phyloP scores from a whole-genome alignment of 345 rosid species.

The Pugionium dolabratum region DNA sequence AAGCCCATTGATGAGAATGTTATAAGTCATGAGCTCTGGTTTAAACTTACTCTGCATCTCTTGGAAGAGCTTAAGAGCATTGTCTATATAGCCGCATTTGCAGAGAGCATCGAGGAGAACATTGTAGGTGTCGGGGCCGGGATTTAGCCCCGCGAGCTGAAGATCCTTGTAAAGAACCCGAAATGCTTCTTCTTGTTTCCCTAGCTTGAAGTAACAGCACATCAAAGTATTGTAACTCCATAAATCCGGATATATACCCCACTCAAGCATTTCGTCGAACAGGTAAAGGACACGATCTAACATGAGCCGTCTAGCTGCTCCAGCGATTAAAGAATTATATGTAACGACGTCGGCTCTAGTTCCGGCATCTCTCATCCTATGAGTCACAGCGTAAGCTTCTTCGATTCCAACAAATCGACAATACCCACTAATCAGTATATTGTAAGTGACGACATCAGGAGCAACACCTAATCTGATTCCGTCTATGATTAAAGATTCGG shows the following conservation, averaged over 20 bases:
- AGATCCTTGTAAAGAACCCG: conserved; percentile 54
- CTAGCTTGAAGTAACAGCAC: conserved; percentile 70
- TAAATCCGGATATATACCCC: conserved; percentile 62
- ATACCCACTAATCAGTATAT: conserved; percentile 62
- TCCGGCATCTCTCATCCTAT: conserved; percentile 70
- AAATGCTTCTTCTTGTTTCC: conserved; percentile 65
- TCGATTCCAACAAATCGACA: conserved; percentile 60
- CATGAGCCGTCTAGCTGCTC: conserved; percentile 51
- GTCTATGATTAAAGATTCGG: conserved; percentile 62
- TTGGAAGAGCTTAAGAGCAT: conserved; percentile 63
- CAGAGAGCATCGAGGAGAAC: conserved; percentile 78
- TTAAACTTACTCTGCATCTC: conserved; percentile 54
- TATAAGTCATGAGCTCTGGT: conserved; percentile 62
- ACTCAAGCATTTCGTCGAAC: conserved; percentile 82
- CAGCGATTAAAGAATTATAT: conserved; percentile 72
- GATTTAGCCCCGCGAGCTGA: conserved; percentile 33
- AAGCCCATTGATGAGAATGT: conserved; percentile 72
- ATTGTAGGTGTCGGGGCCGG: conserved; percentile 61
- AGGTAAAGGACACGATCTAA: conserved; percentile 50
- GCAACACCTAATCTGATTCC: conserved; percentile 70
- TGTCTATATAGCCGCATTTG: conserved; percentile 52
- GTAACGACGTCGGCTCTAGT: conserved; percentile 61
- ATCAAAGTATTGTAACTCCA: conserved; percentile 86
- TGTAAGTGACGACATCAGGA: conserved; percentile 87
- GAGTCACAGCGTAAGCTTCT: conserved; percentile 56